Percentiles rank a stretch among this genome's conserved stretches.
phyloP scores from a whole-genome alignment of 1,139 yeast species.

The Yamadazyma jaroonii region DNA sequence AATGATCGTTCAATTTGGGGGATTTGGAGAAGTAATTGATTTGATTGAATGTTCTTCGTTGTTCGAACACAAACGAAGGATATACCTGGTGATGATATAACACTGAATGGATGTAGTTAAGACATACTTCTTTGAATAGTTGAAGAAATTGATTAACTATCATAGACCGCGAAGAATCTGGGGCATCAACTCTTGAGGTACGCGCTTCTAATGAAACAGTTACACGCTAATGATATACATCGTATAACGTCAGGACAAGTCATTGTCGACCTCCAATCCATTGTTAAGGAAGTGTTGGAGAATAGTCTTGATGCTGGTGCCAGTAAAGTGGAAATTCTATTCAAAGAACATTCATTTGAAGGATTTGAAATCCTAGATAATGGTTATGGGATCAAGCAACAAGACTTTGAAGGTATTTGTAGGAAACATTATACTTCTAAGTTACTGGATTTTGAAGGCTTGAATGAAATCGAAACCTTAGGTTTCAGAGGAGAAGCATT shows the following conservation, averaged over 20 bases:
- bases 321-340: conserved; percentile 59
- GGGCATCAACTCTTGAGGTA: too few relatives aligned
- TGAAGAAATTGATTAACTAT: conserved; percentile 29
- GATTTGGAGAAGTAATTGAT: conserved; percentile 11
- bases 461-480: conserved; percentile 50
- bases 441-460: conserved; percentile 54
- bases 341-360: conserved; percentile 75
- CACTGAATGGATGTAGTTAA: conserved; percentile 44
- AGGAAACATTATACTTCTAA: conserved; percentile 82
- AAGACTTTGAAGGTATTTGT: conserved; percentile 64
- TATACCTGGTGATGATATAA: conserved; percentile 45
- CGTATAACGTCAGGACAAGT: conserved; percentile 91
- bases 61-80: conserved; percentile 38
- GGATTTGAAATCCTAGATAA: conserved; percentile 68
- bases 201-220: conserved; percentile 22
- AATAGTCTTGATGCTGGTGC: conserved; percentile 82
- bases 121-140: conserved; percentile 38
- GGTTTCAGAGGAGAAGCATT: conserved; percentile 90
- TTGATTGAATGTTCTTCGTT: conserved; percentile 36
- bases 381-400: conserved; percentile 66
- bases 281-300: conserved; percentile 83
- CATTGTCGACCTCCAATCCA: conserved; percentile 70
- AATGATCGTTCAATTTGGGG: conserved; percentile 30
- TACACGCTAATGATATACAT: conserved; percentile 54
- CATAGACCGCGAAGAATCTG: conserved; percentile 1